Evolutionary conservation across 768 basidiomycete genomes (phyloP).

Genomic region (Mycena pura): DNA sequence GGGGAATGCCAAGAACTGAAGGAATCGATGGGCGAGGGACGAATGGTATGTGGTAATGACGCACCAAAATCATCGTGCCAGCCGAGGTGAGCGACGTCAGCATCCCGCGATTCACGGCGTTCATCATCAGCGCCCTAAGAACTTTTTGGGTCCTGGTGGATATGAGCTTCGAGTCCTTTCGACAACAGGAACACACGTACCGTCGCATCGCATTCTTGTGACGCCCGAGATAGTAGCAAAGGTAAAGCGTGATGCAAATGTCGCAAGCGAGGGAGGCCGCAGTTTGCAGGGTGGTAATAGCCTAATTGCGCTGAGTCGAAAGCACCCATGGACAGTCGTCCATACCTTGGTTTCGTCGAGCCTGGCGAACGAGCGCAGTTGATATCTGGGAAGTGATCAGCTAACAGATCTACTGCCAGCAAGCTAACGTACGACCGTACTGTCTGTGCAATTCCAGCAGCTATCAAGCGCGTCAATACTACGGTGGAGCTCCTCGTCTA

Average conservation of each 20-base stretch:
- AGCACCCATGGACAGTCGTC: too few species aligned
- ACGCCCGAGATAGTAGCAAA: slow-evolving; percentile 13
- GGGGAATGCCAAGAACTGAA: slow-evolving; percentile 20
- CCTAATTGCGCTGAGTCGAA: too few species aligned
- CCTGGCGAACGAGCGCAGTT: slow-evolving; percentile 9
- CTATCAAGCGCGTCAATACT: neutral
- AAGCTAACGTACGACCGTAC: neutral
- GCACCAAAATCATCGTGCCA: slow-evolving; percentile 16
- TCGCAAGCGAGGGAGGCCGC: neutral
- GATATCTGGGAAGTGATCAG: neutral
- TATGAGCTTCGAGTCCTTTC: neutral
- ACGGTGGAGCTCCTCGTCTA: neutral
- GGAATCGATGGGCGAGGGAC: too few species aligned
- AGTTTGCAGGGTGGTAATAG: slow-evolving; percentile 3
- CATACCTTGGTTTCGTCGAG: slow-evolving; percentile 14
- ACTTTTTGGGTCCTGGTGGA: too few species aligned
- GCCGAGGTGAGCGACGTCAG: slow-evolving; percentile 20
- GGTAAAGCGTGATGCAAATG: slow-evolving; percentile 1
- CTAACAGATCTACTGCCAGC: too few species aligned
- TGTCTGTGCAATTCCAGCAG: neutral
- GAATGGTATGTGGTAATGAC: too few species aligned
- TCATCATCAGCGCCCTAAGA: too few species aligned
- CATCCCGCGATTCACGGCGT: slow-evolving; percentile 21
- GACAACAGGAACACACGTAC: neutral
- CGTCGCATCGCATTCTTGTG: slow-evolving; percentile 18